A percentile compares a stretch with the other conserved stretches of the same genome.
Evolutionary conservation across 306 rosid genomes (phyloP).

Genomic region (Malus sieversii): DNA sequence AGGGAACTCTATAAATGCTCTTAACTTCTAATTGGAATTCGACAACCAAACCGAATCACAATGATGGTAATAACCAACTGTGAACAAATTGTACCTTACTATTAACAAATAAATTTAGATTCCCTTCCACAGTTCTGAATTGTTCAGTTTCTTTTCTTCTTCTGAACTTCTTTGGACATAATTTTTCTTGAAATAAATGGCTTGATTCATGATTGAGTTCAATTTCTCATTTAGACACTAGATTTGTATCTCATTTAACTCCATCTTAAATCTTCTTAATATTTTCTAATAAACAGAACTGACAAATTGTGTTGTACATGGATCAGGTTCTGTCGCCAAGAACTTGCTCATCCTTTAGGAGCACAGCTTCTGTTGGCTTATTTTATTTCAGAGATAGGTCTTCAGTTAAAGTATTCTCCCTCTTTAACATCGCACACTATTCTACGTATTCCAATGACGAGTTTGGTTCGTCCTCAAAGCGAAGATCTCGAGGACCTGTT

Average conservation of each 20-base stretch:
- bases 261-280: neutral
- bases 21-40: neutral
- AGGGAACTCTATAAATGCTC: neutral
- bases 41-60: neutral
- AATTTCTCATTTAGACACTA: neutral
- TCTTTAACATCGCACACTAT: slow-evolving; percentile 31
- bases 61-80: neutral
- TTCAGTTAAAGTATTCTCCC: slow-evolving; percentile 33
- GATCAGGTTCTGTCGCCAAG: slow-evolving; percentile 54
- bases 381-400: slow-evolving; percentile 42
- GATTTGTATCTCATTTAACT: neutral
- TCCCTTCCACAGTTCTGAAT: neutral
- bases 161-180: neutral
- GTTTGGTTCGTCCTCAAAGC: slow-evolving; percentile 51
- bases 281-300: neutral
- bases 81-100: neutral
- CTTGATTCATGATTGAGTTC: neutral
- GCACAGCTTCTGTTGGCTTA: slow-evolving; percentile 35
- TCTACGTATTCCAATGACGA: slow-evolving; percentile 40
- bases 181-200: neutral
- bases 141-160: neutral
- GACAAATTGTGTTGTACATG: slow-evolving; percentile 17
- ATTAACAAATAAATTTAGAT: neutral
- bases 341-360: slow-evolving; percentile 43
- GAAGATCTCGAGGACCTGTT: slow-evolving; percentile 84